Evolutionary conservation across 768 basidiomycete genomes (phyloP), one percentile per base, ranked within the genome.

Genomic region (Termitomyces sp.): DNA sequence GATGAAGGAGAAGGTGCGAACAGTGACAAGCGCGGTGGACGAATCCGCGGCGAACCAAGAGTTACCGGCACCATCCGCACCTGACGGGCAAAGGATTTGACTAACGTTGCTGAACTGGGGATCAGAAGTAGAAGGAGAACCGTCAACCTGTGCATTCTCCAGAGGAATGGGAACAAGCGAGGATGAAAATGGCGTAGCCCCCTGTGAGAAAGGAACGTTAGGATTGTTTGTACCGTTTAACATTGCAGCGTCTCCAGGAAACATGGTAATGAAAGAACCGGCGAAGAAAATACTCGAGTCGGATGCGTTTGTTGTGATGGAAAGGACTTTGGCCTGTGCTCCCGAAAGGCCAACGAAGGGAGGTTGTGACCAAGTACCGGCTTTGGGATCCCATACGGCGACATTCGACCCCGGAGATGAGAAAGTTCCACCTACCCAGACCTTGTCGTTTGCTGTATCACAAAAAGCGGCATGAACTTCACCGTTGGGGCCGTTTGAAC

Each of bases 141-240:
- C 85, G 53, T 72, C 63, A 35, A 80, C 62, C 62, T 83, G 71
- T n/a, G 86, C 83, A 19, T 77, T 77, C 59, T 77, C 69, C 17
- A 94, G 71, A 33, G 89, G 84, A 35, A 94, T 74, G 17, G 91
- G 89, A 38, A 94, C 92, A 49, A 97, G 84, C 10, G 93, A 95
- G 2, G 91, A 90, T 4, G 94, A 89, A 68, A 91, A 93, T 0
- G 90, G 89, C 0, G 90, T 87, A 14, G 92, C 90, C 28, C 89
- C 86, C 1, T 83, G 68, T 21, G 93, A 94, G 63, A 83, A 86
- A 12, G 91, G 91, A 3, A 94, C 85, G 57, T 89, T 94, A 11
- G 91, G 91, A 66, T 93, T 94, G 66, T 87, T 87, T 42, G 85
- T 85, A 59, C 80, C 79, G 65, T 85, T 88, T 48, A 83, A 62